Evolutionary conservation across 805 yeast genomes (phyloP).

Genomic region (Zygosaccharomyces siamensis): DNA sequence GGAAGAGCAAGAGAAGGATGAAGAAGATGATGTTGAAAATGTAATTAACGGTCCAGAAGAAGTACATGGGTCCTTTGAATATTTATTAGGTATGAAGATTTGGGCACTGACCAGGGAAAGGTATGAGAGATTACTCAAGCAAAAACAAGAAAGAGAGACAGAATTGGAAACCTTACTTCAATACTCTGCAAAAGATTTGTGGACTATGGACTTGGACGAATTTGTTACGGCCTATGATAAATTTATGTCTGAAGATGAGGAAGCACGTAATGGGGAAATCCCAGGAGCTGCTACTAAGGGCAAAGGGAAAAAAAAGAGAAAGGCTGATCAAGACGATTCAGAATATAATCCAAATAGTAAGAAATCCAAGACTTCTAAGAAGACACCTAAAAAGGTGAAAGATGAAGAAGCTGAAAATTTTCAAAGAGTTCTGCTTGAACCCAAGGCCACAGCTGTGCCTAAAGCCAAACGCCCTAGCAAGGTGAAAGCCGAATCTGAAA

Average conservation of each 20-base stretch:
- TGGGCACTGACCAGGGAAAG: slow-evolving; percentile 91
- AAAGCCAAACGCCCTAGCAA: slow-evolving; percentile 24
- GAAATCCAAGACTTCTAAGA: slow-evolving; percentile 20
- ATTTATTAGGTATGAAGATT: slow-evolving; percentile 84
- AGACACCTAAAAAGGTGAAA: slow-evolving; percentile 21
- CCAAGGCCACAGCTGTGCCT: slow-evolving; percentile 23
- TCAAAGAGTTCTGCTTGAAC: slow-evolving; percentile 28
- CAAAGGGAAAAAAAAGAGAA: slow-evolving; percentile 32
- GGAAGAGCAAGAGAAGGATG: slow-evolving; percentile 40
- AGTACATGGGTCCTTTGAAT: slow-evolving; percentile 67
- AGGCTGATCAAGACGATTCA: slow-evolving; percentile 31
- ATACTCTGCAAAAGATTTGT: slow-evolving; percentile 76
- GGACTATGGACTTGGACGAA: slow-evolving; percentile 78
- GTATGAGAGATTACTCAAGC: slow-evolving; percentile 71
- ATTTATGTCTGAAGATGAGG: slow-evolving; percentile 62
- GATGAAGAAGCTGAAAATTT: slow-evolving; percentile 24
- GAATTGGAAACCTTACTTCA: slow-evolving; percentile 64
- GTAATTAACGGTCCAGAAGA: slow-evolving; percentile 44
- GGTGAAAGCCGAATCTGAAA: slow-evolving; percentile 22
- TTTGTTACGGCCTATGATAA: slow-evolving; percentile 63
- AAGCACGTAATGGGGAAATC: slow-evolving; percentile 48
- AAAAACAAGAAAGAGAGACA: slow-evolving; percentile 64
- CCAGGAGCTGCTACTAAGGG: slow-evolving; percentile 43
- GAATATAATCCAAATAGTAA: slow-evolving; percentile 31
- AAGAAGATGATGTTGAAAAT: slow-evolving; percentile 31